Evolutionary conservation across 2,329 filamentous ascomycete species (phyloP).

Genomic region (Cercospora brassicicola): DNA sequence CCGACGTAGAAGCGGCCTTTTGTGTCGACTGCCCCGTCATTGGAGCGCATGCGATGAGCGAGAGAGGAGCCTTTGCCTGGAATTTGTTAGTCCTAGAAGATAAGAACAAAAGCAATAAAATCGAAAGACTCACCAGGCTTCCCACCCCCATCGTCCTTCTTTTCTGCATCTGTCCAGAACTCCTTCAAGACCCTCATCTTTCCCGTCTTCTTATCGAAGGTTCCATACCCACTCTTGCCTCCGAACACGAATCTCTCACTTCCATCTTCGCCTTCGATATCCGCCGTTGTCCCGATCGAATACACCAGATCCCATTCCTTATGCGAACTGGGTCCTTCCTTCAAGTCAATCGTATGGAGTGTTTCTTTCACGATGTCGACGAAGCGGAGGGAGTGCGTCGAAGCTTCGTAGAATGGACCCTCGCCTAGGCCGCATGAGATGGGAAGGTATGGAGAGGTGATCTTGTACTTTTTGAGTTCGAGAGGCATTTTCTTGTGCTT

Average conservation of each 20-base stretch:
- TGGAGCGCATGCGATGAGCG: slow-evolving; percentile 60
- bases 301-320: slow-evolving; percentile 57
- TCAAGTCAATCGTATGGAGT: slow-evolving; percentile 69
- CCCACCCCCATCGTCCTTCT: slow-evolving; percentile 35
- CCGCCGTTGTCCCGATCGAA: slow-evolving; percentile 65
- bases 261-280: slow-evolving; percentile 68
- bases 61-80: slow-evolving; percentile 17
- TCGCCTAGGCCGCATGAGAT: slow-evolving; percentile 69
- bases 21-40: slow-evolving; percentile 76
- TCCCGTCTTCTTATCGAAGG: slow-evolving; percentile 65
- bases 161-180: slow-evolving; percentile 55
- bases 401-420: slow-evolving; percentile 70
- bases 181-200: slow-evolving; percentile 58
- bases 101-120: neutral
- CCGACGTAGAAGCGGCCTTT: slow-evolving; percentile 82
- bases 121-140: slow-evolving; percentile 26
- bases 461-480: slow-evolving; percentile 38
- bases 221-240: slow-evolving; percentile 78
- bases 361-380: slow-evolving; percentile 79
- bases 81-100: neutral
- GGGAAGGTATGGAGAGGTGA: slow-evolving; percentile 56
- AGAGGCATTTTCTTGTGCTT: slow-evolving; percentile 29
- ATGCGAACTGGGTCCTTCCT: slow-evolving; percentile 60
- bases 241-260: slow-evolving; percentile 67
- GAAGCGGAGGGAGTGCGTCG: slow-evolving; percentile 63